Conservation (phyloP, 1,139 yeast species). For the Hyphopichia pseudoburtonii region DNA sequence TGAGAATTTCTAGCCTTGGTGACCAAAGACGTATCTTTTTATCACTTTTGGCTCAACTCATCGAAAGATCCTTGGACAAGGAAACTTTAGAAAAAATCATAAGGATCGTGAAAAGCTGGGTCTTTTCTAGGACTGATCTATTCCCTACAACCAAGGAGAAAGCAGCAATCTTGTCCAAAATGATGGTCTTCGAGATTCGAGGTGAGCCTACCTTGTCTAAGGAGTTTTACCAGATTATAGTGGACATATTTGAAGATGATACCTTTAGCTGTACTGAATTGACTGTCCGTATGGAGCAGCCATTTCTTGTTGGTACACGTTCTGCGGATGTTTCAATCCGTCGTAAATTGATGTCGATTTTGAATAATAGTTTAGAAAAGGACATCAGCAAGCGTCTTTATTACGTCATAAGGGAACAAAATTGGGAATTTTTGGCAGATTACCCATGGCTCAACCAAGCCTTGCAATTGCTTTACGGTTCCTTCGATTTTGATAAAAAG, state of each 20-base stretch:
- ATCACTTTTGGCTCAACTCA: slow-evolving; percentile 81
- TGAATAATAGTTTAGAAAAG: slow-evolving; percentile 76
- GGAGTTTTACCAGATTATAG: slow-evolving; percentile 81
- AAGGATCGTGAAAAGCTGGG: slow-evolving; percentile 83
- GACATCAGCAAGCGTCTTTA: slow-evolving; percentile 78
- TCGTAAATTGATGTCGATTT: slow-evolving; percentile 73
- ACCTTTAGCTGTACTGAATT: slow-evolving; percentile 81
- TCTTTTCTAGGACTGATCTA: slow-evolving; percentile 75
- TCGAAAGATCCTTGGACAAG: slow-evolving; percentile 84
- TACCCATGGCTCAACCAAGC: slow-evolving; percentile 97
- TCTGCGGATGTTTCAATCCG: slow-evolving; percentile 76
- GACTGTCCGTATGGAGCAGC: slow-evolving; percentile 95
- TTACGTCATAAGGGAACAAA: slow-evolving; percentile 87
- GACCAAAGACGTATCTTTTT: slow-evolving; percentile 91
- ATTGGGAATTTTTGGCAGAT: slow-evolving; percentile 94
- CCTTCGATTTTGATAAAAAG: slow-evolving; percentile 56
- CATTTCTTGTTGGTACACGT: slow-evolving; percentile 91
- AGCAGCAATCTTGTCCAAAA: slow-evolving; percentile 89
- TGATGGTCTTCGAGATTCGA: slow-evolving; percentile 89
- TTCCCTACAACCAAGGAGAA: slow-evolving; percentile 96
- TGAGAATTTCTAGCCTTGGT: slow-evolving; percentile 80
- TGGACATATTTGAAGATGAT: slow-evolving; percentile 84
- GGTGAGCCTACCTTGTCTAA: slow-evolving; percentile 81
- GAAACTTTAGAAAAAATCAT: slow-evolving; percentile 74
- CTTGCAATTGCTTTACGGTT: slow-evolving; percentile 77